phyloP scores from a whole-genome alignment of 768 basidiomycete genomes.

The Ramaria sp. region DNA sequence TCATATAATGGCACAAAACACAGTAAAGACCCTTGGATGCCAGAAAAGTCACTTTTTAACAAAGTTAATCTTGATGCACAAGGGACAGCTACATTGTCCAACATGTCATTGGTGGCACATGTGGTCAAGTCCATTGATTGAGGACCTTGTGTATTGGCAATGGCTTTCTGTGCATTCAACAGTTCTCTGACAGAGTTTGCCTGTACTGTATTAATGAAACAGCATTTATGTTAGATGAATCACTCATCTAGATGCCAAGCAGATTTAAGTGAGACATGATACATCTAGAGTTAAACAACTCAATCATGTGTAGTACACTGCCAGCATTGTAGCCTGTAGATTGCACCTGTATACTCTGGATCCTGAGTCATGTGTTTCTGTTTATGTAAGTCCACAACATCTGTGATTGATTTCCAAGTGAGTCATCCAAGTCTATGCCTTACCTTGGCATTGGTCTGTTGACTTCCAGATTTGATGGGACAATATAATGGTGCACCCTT shows the following conservation, averaged over 20 bases:
- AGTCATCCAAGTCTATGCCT: not conserved
- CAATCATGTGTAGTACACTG: not conserved
- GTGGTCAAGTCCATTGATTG: not conserved
- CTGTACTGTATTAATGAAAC: no score
- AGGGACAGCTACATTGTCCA: not conserved
- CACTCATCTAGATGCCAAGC: not conserved
- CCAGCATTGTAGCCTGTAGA: not conserved
- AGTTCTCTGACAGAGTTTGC: not conserved
- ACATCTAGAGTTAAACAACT: not conserved
- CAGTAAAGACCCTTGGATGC: not conserved
- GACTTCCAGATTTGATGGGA: slow-evolving; percentile 16
- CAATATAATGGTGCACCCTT: slow-evolving; percentile 18
- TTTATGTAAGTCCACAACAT: slow-evolving; percentile 11
- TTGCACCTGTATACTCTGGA: slow-evolving; percentile 15
- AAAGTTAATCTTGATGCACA: not conserved
- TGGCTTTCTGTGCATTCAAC: not conserved
- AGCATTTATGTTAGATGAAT: no score
- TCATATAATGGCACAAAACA: not conserved
- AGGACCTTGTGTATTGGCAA: not conserved
- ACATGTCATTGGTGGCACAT: not conserved
- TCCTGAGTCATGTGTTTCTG: slow-evolving; percentile 20
- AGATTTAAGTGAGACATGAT: not conserved
- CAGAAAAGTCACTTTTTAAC: not conserved
- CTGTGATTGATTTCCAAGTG: slow-evolving; percentile 13
- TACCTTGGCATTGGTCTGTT: no score